Evolutionary conservation across 2,329 filamentous ascomycete species (phyloP), one percentile per base, ranked within the genome.

Genomic region (Dothideomycetidae sp.): DNA sequence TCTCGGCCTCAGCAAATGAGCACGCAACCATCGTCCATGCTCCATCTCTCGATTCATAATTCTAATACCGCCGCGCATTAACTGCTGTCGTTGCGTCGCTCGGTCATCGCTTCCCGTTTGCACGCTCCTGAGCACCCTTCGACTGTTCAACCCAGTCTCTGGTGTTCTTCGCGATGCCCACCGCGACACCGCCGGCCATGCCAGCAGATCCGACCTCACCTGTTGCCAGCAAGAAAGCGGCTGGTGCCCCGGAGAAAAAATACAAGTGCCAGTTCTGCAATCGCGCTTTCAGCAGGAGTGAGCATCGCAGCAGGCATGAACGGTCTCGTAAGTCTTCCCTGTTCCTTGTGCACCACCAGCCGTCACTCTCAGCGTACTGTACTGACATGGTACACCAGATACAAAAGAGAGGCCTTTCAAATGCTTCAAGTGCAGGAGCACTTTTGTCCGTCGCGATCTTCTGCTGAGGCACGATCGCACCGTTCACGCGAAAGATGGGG

Each of bases 201-300:
- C 64, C 75, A 51, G 66, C 79, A 41, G 45, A 42, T 55, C 70
- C 73, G 55, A 66, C 74, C 55, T 73, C 83, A 55, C 73, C 77
- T 55, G 71, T 80, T 57, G 72, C 73, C 51, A 71, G 78, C 54
- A 76, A 81, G 62, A 93, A 92, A 48, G 69, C 79, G 2, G 53
- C 54, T 44, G 65, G 78, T 51, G 78, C 75, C 51, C 84, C 86
- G 40, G 90, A 96, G 68, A 88, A 92, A 70, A 93, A 94, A 65
- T 98, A 98, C 75, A 94, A 96, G 62, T 98, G 90, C 67, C 85
- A 93, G 69, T 96, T 93, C 63, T 96, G 90, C 68, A 86, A 86
- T 64, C 75, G 90, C 61, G 90, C 90, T 46, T 98, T 98, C 61
- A 94, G 86, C 66, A 73, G 90, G 60, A 93, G 85, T 61, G 90